Evolutionary conservation across 2,329 filamentous ascomycete genomes (phyloP), one percentile per base, ranked within the genome.

Genomic region (Lecanicillium sp.): DNA sequence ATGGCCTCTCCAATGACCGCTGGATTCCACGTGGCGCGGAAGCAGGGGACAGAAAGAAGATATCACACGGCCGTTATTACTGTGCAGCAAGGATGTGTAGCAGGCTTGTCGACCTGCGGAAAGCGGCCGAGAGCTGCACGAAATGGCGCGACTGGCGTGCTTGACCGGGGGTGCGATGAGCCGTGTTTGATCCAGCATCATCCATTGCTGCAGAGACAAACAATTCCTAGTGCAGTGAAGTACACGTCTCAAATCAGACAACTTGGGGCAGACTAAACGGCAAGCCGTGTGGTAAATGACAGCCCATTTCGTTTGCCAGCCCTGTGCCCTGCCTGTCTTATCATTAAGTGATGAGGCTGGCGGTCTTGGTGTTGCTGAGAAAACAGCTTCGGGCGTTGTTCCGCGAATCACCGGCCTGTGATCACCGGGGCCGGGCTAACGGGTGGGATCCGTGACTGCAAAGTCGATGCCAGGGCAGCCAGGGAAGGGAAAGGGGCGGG

Each of bases 391-490:
- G n/a, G 29, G 41, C 9, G 20, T 24, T 8, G 29, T 35, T 44
- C 41, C 41, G 41, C 41, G 41, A 35, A 44, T 44, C 41, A 44
- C 41, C 21, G 41, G 30, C 9, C 41, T 35, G 9, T 29, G 30
- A 44, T 44, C 21, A 19, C 23, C 41, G 20, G n/a, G 20, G n/a
- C 20, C 26, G 41, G 41, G 41, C 41, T 35, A 33, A 44, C 30
- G 29, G 27, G 27, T 33, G 20, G 27, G 27, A 43, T 43, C 40
- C 27, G 14, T 43, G 7, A 19, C 19, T 24, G 20, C 40, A 23
- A 43, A 12, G 11, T 33, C 40, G 19, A 33, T 33, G 19, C 26
- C 27, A 33, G 33, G 19, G 19, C 23, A 29, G 27, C 39, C n/a
- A 29, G 27, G 26, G 24, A 42, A 32, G n/a, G 33, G 24, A 30